Base-by-base conservation (phyloP, 495 filamentous ascomycete genomes). In the Tuber brumale region DNA sequence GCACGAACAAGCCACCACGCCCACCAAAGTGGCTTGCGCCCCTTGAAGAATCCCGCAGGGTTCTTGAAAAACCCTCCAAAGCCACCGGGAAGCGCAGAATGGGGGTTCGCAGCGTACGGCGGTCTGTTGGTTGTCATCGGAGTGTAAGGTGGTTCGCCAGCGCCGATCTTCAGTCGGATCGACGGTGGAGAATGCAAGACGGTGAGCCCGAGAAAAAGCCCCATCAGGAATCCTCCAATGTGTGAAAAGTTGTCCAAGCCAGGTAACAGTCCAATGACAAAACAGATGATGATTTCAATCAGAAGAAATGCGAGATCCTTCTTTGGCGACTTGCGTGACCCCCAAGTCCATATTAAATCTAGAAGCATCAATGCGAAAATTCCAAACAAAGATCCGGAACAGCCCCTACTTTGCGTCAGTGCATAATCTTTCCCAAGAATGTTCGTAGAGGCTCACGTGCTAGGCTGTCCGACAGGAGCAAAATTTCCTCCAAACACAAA, bases 231-330 rank as follows among this genome's bases (percentile, higher is more conserved):
- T 14, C 95, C 95, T 46, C 95, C 95, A 76, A 99, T 97, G 81
- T 99, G 95, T 39, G 92, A 91, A 85, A 99, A 99, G 84, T 99
- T 99, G 86, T 99, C 95, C 69, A 99, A 85, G 12, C 94, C 95
- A 0, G 95, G 95, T 1, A 99, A 89, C 31, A 99, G 89, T 46
- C 95, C 95, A 19, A 99, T 88, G 6, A 94, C 93, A 81, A 99
- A 97, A 1, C 94, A 94, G 75, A 99, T 92, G 75, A 88, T 86
- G 66, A 98, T 89, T 81, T 96, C 93, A 73, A 97, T 83, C 51
- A 93, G 76, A 85, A 99, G 92, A 84, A 94, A 94, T 51, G 92
- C 83, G 2, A 99, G 85, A 78, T 99, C 95, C 72, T 91, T 90
- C 81, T 89, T 88, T 0, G 95, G 95, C 16, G 86, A 90, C 57